Evolutionary conservation across 1,139 yeast genomes (phyloP), one percentile per base, ranked within the genome.

Genomic region (Geotrichum candidum): DNA sequence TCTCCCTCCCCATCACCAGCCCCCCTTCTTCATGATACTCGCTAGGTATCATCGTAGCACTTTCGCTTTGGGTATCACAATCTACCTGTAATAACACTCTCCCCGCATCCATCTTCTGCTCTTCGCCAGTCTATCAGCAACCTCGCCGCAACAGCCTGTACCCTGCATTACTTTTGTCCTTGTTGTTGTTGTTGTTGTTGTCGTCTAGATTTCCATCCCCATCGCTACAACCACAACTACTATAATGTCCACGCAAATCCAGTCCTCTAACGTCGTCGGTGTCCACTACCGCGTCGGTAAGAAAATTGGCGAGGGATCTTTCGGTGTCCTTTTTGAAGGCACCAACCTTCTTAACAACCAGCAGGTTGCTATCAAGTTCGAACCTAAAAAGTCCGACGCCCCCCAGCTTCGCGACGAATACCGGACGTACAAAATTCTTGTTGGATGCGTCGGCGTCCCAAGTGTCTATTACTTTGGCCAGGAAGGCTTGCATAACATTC

Each of bases 291-390:
- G 94, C 67, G 91, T 94, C 64, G 99, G 97, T 56, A 91, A 91
- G 74, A 94, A 94, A 78, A 94, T 94, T 64, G 99, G 99, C 51
- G 98, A 94, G 76, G 99, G 99, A 23, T 92, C 98, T 1, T 94
- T 94, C 78, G 99, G 99, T 27, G 94, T 92, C 59, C 92, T 94
- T 61, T 94, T 92, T 75, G 97, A 92, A 77, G 99, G 99, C 45
- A 85, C 89, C 62, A 94, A 94, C 73, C 80, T 94, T 66, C 81
- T 94, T 68, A 90, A 89, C 73, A 86, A 78, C 83, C 89, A 73
- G 82, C 96, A 77, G 81, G 98, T 77, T 41, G 88, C 88, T 18
- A 84, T 84, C 71, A 84, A 84, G 70, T 84, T 84, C 67, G 98
- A 94, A 76, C 96, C 97, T 33, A 82, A 97, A 68, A 90, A 91